phyloP scores from a whole-genome alignment of 202 grass and related monocot genomes.

The Hordeum pubiflorum region DNA sequence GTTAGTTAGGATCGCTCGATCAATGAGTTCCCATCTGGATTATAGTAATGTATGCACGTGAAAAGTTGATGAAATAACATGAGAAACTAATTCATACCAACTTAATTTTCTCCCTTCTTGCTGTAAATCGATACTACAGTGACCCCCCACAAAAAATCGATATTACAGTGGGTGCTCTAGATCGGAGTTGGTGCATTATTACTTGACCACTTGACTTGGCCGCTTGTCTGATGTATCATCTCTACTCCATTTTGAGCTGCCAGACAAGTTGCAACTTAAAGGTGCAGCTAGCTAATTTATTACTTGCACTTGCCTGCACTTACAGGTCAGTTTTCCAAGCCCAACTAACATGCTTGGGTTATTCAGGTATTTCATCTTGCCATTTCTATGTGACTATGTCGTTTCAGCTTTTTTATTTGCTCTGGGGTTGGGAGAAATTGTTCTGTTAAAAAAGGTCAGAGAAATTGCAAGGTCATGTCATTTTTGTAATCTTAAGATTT shows the following conservation, averaged over 20 bases:
- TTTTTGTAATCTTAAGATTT: no score
- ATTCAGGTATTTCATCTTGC: no score
- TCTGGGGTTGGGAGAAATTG: no score
- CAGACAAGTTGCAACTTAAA: not conserved
- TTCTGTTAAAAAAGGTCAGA: no score
- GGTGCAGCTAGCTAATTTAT: not conserved
- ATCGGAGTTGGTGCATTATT: not conserved
- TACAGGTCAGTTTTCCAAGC: not conserved
- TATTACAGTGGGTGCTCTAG: not conserved
- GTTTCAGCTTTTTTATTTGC: no score
- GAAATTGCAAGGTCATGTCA: no score
- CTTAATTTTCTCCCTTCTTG: no score
- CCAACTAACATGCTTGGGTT: not conserved
- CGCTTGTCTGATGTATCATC: not conserved
- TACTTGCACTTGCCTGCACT: not conserved
- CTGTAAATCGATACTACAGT: no score
- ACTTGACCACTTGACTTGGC: not conserved
- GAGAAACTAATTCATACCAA: not conserved
- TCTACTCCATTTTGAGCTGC: not conserved
- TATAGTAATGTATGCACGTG: not conserved
- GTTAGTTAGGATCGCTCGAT: not conserved
- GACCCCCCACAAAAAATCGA: no score
- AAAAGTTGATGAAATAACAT: conserved; percentile 16
- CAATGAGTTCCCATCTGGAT: not conserved
- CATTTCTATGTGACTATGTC: no score